Evolutionary conservation across 257 asterid species (phyloP).

Genomic region (Capsicum pubescens): DNA sequence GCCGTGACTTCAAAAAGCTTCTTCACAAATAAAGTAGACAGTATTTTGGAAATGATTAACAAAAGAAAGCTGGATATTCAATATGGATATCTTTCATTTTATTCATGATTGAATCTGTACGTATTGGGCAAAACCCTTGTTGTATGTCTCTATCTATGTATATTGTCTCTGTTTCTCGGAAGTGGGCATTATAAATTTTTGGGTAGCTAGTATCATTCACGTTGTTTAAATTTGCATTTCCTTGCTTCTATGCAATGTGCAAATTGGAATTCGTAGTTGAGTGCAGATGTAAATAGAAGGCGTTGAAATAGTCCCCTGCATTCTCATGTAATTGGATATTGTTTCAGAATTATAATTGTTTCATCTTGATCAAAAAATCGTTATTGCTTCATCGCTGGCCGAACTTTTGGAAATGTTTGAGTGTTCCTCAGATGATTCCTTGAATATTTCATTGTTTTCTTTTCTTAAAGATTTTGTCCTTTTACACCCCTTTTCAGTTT

Average conservation of each 20-base stretch:
- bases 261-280: neutral
- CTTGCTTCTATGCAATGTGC: neutral
- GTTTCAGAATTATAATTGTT: neutral
- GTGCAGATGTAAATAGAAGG: neutral
- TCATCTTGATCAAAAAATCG: neutral
- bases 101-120: neutral
- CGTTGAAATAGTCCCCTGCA: neutral
- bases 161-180: neutral
- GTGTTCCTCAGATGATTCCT: neutral
- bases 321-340: constrained; percentile 22
- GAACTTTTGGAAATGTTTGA: neutral
- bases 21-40: neutral
- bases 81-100: neutral
- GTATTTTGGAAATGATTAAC: neutral
- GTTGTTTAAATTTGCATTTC: neutral
- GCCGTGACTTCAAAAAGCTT: neutral
- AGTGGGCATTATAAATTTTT: neutral
- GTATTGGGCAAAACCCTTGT: neutral
- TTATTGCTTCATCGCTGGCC: neutral
- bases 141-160: neutral
- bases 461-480: neutral
- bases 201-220: neutral
- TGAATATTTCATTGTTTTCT: neutral
- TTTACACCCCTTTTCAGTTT: neutral
- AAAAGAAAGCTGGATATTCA: neutral